Conservation (phyloP, 352 stramenopile genomes). For the Globisporangium okanoganense region DNA sequence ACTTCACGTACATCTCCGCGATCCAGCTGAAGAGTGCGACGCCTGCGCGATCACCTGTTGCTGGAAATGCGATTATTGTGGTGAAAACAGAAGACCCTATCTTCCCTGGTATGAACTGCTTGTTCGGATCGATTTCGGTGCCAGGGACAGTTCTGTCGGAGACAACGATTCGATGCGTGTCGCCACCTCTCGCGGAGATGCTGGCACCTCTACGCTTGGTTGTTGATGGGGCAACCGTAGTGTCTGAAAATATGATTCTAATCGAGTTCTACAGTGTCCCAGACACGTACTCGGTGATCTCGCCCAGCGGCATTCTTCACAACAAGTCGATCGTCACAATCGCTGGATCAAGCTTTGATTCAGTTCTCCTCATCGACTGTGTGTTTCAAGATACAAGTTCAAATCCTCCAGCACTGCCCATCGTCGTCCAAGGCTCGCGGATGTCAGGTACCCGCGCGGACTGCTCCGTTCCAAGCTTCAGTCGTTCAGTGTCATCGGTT, state of each 20-base stretch:
- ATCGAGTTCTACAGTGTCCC: slow-evolving; percentile 26
- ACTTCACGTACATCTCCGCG: slow-evolving; percentile 17
- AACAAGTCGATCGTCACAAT: slow-evolving; percentile 23
- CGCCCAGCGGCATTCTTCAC: slow-evolving; percentile 30
- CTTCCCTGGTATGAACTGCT: slow-evolving; percentile 23
- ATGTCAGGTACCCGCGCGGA: slow-evolving; percentile 7
- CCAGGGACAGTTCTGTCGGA: slow-evolving; percentile 16
- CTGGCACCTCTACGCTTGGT: slow-evolving; percentile 26
- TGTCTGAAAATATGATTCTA: slow-evolving; percentile 39
- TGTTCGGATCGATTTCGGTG: slow-evolving; percentile 29
- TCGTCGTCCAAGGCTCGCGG: neutral
- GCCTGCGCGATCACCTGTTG: neutral
- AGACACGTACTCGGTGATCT: slow-evolving; percentile 16
- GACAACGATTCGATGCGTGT: slow-evolving; percentile 24
- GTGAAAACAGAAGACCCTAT: slow-evolving; percentile 19
- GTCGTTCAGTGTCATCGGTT: neutral
- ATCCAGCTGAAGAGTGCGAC: slow-evolving; percentile 4
- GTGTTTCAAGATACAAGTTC: slow-evolving; percentile 13
- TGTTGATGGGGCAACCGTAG: slow-evolving; percentile 8
- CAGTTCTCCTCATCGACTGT: slow-evolving; percentile 21
- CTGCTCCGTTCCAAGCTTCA: slow-evolving; percentile 9
- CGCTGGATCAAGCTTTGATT: slow-evolving; percentile 16
- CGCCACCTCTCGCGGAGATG: slow-evolving; percentile 19
- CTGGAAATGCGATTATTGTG: slow-evolving; percentile 12
- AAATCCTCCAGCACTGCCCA: neutral